These are phyloP conservation scores for Butyriboletus appendiculatus DNA, from an alignment of 1,284 basidiomycete genomes.

Conservation along the genomic window DNA sequence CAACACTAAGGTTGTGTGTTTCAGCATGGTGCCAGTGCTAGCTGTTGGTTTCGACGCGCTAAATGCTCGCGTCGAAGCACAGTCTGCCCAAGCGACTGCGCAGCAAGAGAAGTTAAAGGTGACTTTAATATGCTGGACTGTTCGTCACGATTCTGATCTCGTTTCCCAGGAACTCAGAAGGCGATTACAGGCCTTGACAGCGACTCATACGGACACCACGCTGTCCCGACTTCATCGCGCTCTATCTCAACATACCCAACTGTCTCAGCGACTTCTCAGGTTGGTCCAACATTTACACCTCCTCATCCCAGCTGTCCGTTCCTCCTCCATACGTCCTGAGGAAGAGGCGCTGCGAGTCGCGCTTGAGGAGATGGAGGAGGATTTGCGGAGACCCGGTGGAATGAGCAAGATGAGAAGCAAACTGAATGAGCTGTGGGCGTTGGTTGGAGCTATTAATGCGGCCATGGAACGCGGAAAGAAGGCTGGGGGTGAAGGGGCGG, in stretches of 20 bases:
- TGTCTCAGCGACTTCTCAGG: conserved; percentile 73
- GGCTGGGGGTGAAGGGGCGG: conserved; percentile 38
- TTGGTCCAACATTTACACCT: conserved; percentile 79
- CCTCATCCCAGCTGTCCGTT: conserved; percentile 76
- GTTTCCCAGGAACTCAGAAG: conserved; percentile 61
- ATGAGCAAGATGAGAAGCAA: conserved; percentile 69
- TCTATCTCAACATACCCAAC: conserved; percentile 67
- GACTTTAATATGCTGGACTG: not conserved
- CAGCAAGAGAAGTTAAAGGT: conserved; percentile 75
- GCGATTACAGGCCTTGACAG: conserved; percentile 63
- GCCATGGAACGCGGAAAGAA: conserved; percentile 54
- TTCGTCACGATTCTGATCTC: conserved; percentile 1
- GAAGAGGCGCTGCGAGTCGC: conserved; percentile 72
- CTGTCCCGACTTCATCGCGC: conserved; percentile 69
- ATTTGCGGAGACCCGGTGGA: conserved; percentile 54
- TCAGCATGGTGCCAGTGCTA: conserved; percentile 80
- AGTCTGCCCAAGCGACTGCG: conserved; percentile 65
- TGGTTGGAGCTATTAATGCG: conserved; percentile 77
- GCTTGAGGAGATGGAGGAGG: conserved; percentile 77
- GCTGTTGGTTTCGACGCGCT: conserved; percentile 85
- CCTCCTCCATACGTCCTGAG: conserved; percentile 78
- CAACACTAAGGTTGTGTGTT: conserved; percentile 13
- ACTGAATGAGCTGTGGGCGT: conserved; percentile 84
- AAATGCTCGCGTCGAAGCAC: conserved; percentile 78
- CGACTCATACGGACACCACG: conserved; percentile 70